Evolutionary conservation across 306 rosid species (phyloP), one percentile per base, ranked within the genome.

Genomic region (Cucumis cinereus): DNA sequence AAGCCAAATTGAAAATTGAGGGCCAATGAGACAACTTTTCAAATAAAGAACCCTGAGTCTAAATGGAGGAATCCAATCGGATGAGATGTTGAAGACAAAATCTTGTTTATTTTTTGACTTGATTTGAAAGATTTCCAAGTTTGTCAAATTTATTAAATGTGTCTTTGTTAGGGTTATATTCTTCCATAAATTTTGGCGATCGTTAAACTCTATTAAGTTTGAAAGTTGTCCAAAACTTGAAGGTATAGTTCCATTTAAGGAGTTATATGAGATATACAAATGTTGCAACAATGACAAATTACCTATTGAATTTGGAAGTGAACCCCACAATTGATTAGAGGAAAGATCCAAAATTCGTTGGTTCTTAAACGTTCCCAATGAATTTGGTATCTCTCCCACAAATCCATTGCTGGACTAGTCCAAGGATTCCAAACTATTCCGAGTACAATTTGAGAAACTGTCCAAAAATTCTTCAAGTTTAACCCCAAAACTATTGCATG

Each of bases 401-500:
- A 45, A 45, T 45, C 6, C 0, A 45, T 13, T 45, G 0, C 2
- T 0, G 9, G 12, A 10, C 28, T 20, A 55, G 28, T n/a, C 14
- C 28, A 55, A 55, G 60, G 5, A n/a, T 9, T 55, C 60, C 60
- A 55, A 55, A 1, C 22, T 20, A 55, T 55, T 55, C 1, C 1
- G 28, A 6, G 60, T 8, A 55, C 28, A 55, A 20, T 55, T 55
- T 19, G 4, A n/a, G 22, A 20, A 20, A 53, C 57, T 10, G 8
- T n/a, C 60, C 22, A 55, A 20, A 20, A 55, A 55, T 14, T 55
- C 60, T 19, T 55, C 60, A 20, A 55, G 60, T 22, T 56, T 56
- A 20, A 8, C 30, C 23, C 9, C 0, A 56, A 22, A 9, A 20
- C 5, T 2, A 10, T 56, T 56, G 24, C 0, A 0, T 1, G 0